phyloP scores from a whole-genome alignment of 2,329 filamentous ascomycete species.

The Epichloe uncinata region DNA sequence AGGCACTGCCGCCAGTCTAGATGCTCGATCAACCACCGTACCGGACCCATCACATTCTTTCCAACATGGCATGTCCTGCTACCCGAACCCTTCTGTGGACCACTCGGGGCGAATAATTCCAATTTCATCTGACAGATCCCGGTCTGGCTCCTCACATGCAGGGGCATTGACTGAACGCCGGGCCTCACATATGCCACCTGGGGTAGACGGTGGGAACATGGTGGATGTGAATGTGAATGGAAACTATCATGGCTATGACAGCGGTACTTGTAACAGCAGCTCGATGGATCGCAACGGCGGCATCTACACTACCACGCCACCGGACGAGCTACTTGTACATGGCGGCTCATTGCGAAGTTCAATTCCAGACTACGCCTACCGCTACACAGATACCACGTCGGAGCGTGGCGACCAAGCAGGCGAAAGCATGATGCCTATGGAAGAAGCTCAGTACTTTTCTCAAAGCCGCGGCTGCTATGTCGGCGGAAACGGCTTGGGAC shows the following conservation, averaged over 20 bases:
- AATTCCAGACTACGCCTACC: slow-evolving; percentile 16
- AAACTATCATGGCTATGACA: slow-evolving; percentile 3
- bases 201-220: not conserved
- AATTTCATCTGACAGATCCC: not conserved
- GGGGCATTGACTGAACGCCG: not conserved
- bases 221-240: not conserved
- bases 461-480: slow-evolving; percentile 1
- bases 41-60: slow-evolving; percentile 11
- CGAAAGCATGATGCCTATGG: not conserved
- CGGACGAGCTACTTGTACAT: slow-evolving; percentile 8
- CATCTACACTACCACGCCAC: slow-evolving; percentile 8
- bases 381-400: slow-evolving; percentile 15
- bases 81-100: slow-evolving; percentile 5
- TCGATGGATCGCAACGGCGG: slow-evolving; percentile 2
- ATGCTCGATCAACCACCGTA: slow-evolving; percentile 7
- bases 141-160: not conserved
- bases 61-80: slow-evolving; percentile 8
- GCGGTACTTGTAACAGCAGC: not conserved
- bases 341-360: slow-evolving; percentile 8
- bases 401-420: not conserved
- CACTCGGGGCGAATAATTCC: not conserved
- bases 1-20: slow-evolving; percentile 7
- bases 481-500: not conserved
- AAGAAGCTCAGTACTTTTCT: slow-evolving; percentile 1
- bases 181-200: not conserved